Evolutionary conservation across 2,329 filamentous ascomycete genomes (phyloP).

Genomic region (Penicillium hordei): DNA sequence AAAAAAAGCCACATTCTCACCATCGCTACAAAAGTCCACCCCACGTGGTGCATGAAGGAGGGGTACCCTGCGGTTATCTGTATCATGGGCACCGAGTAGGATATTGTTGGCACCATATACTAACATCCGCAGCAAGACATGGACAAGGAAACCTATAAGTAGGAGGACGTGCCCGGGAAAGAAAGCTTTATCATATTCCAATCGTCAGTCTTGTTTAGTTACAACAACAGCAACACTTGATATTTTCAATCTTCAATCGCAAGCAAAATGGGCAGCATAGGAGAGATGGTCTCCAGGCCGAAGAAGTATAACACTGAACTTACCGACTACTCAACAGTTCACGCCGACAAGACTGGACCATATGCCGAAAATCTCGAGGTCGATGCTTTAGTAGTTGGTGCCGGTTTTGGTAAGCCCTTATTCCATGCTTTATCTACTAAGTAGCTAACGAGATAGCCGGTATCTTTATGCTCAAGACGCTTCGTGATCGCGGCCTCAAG

Average conservation of each 20-base stretch:
- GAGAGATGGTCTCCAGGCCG: not conserved
- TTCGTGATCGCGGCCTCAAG: slow-evolving; percentile 42
- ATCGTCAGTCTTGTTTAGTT: not conserved
- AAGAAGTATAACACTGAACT: slow-evolving; percentile 16
- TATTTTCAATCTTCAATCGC: not conserved
- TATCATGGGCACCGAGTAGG: not conserved
- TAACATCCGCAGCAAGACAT: not conserved
- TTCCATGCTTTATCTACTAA: slow-evolving; percentile 35
- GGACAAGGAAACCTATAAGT: not conserved
- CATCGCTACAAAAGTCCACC: not conserved
- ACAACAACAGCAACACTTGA: not conserved
- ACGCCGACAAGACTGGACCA: slow-evolving; percentile 13
- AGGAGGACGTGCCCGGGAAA: not conserved
- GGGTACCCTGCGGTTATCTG: not conserved
- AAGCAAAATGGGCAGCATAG: slow-evolving; percentile 4
- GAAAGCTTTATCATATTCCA: not conserved
- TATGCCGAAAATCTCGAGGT: slow-evolving; percentile 24
- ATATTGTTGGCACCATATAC: not conserved
- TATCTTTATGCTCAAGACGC: slow-evolving; percentile 12
- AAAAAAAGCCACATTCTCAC: not conserved
- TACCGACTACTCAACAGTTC: slow-evolving; percentile 10
- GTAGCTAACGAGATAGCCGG: slow-evolving; percentile 64
- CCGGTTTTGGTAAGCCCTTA: slow-evolving; percentile 24
- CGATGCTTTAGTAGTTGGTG: slow-evolving; percentile 33
- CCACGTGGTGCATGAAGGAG: not conserved